Evolutionary conservation across 306 rosid genomes (phyloP).

Genomic region (Crotalaria pallida): DNA sequence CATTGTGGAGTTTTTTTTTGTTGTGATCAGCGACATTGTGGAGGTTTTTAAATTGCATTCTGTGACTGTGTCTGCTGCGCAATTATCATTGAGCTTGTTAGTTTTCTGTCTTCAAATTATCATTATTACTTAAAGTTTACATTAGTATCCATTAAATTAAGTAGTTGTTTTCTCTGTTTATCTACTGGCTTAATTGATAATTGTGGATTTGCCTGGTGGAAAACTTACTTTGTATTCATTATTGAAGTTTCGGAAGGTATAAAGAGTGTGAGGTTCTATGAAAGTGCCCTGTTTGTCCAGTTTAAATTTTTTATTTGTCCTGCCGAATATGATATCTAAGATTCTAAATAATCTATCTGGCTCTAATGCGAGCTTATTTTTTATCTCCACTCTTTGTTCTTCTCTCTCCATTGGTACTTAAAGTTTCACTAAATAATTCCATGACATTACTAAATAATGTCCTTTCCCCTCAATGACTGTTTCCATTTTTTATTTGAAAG

Average conservation of each 20-base stretch:
- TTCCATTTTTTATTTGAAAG: neutral
- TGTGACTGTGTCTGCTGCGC: no score
- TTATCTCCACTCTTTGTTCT: neutral
- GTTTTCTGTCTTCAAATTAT: neutral
- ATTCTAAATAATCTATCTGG: neutral
- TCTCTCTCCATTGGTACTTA: neutral
- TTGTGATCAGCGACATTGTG: no score
- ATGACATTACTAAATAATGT: neutral
- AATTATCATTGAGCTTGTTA: neutral
- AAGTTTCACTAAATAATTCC: neutral
- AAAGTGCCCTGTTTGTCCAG: neutral
- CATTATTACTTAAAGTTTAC: neutral
- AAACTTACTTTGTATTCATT: neutral
- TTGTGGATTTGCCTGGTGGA: neutral
- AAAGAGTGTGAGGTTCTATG: neutral
- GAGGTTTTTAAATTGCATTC: no score
- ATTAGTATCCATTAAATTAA: neutral
- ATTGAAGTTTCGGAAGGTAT: neutral
- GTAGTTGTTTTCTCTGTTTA: neutral
- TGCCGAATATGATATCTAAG: constrained; percentile 3
- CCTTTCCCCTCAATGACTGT: neutral
- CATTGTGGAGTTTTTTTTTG: no score
- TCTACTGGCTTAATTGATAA: neutral
- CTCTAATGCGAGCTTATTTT: neutral
- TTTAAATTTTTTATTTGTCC: neutral